phyloP scores from a whole-genome alignment of 2,329 filamentous ascomycete species.

The Cladosporium cucumerinum region DNA sequence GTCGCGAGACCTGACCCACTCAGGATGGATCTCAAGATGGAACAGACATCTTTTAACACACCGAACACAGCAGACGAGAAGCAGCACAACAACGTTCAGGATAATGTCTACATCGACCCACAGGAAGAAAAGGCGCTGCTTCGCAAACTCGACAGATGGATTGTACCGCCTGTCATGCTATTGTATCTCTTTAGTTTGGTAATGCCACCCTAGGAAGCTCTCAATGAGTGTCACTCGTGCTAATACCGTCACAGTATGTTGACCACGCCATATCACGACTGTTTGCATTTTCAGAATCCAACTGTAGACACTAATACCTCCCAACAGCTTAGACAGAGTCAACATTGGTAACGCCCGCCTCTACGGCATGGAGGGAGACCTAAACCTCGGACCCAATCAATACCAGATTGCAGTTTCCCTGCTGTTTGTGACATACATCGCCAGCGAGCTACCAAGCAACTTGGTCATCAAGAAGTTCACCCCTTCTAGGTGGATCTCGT shows the following conservation, averaged over 20 bases:
- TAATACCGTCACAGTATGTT: not conserved
- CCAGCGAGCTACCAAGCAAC: constrained; percentile 48
- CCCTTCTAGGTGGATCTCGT: constrained; percentile 28
- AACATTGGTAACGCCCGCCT: constrained; percentile 31
- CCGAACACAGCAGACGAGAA: not conserved
- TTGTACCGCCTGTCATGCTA: constrained; percentile 51
- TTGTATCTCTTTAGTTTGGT: constrained; percentile 57
- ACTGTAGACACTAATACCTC: not conserved
- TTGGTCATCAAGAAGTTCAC: constrained; percentile 49
- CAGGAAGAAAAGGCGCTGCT: constrained; percentile 47
- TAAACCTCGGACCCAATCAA: constrained; percentile 40
- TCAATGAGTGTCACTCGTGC: not conserved
- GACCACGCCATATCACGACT: not conserved
- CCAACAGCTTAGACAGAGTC: not conserved
- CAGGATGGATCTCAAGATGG: constrained; percentile 3
- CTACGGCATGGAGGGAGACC: constrained; percentile 45
- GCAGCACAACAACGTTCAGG: not conserved
- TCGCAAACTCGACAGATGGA: constrained; percentile 47
- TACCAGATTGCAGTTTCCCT: constrained; percentile 31
- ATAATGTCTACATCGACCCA: constrained; percentile 38
- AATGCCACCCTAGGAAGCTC: constrained; percentile 44
- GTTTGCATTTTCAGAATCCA: not conserved
- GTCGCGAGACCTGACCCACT: not conserved
- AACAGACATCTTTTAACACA: not conserved
- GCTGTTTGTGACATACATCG: constrained; percentile 31